A percentile compares a stretch with the other conserved stretches of the same genome.
Conservation (phyloP, 1,139 yeast genomes). For the Protomyces macrosporus region DNA sequence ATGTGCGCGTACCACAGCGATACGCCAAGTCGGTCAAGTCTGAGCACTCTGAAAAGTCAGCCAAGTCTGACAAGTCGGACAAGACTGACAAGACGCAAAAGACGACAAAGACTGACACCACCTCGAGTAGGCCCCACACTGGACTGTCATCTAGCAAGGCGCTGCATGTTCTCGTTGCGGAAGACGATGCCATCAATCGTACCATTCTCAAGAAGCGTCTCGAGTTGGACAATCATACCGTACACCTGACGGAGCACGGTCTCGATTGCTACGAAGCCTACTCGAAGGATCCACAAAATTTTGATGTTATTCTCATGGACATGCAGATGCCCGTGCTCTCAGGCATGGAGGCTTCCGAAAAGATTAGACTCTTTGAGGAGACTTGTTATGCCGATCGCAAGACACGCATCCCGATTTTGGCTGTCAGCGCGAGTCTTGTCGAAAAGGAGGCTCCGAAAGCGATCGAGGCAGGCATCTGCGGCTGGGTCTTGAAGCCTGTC, state of each 20-base stretch:
- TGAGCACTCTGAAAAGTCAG: background rate
- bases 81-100: background rate
- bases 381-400: slow-evolving; percentile 5
- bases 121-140: background rate
- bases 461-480: slow-evolving; percentile 15
- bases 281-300: background rate
- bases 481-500: slow-evolving; percentile 26
- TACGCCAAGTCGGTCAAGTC: background rate
- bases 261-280: slow-evolving; percentile 15
- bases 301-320: slow-evolving; percentile 82
- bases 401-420: slow-evolving; percentile 17
- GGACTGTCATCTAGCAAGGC: background rate
- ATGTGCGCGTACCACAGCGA: slow-evolving; percentile 6
- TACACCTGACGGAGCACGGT: slow-evolving; percentile 12
- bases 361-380: slow-evolving; percentile 17
- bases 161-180: slow-evolving; percentile 17
- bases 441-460: slow-evolving; percentile 17
- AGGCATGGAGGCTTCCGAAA: slow-evolving; percentile 44
- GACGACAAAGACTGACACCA: background rate
- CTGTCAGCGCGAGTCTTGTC: slow-evolving; percentile 22
- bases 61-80: background rate
- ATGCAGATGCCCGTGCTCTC: slow-evolving; percentile 95
- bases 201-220: slow-evolving; percentile 23
- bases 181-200: slow-evolving; percentile 24
- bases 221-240: slow-evolving; percentile 11